Conservation (phyloP, 345 rosid genomes). For the Heritiera fomes region DNA sequence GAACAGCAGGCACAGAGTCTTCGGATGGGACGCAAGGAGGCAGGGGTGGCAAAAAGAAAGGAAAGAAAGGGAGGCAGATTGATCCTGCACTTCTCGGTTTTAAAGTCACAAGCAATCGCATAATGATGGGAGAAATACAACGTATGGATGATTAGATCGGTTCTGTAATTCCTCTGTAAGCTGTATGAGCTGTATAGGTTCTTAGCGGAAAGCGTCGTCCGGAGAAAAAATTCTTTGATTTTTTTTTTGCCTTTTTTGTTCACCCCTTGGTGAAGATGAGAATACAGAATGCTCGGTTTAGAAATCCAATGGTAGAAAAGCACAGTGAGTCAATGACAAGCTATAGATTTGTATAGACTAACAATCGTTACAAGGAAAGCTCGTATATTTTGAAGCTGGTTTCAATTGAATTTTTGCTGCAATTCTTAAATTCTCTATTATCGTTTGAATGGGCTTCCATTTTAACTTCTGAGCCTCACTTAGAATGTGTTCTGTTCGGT, state of each 20-base stretch:
- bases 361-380: constrained; percentile 3
- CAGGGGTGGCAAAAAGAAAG: constrained; percentile 74
- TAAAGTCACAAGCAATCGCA: constrained; percentile 88
- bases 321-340: not conserved
- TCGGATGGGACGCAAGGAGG: constrained; percentile 35
- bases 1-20: constrained; percentile 22
- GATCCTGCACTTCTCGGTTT: constrained; percentile 93
- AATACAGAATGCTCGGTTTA: not conserved
- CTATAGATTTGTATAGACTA: constrained; percentile 26
- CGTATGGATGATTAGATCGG: constrained; percentile 58
- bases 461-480: too few relatives aligned
- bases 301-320: not conserved
- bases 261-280: not conserved
- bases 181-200: constrained; percentile 41
- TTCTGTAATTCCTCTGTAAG: constrained; percentile 13
- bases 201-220: constrained; percentile 8
- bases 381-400: not conserved
- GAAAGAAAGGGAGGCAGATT: constrained; percentile 84
- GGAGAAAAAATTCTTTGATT: not conserved
- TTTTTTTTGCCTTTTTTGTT: too few relatives aligned
- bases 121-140: constrained; percentile 91
- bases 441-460: too few relatives aligned
- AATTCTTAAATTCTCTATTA: too few relatives aligned
- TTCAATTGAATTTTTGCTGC: not conserved
- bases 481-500: too few relatives aligned